phyloP scores from a whole-genome alignment of 148 eudicot species.

The Rhododendron vialii region DNA sequence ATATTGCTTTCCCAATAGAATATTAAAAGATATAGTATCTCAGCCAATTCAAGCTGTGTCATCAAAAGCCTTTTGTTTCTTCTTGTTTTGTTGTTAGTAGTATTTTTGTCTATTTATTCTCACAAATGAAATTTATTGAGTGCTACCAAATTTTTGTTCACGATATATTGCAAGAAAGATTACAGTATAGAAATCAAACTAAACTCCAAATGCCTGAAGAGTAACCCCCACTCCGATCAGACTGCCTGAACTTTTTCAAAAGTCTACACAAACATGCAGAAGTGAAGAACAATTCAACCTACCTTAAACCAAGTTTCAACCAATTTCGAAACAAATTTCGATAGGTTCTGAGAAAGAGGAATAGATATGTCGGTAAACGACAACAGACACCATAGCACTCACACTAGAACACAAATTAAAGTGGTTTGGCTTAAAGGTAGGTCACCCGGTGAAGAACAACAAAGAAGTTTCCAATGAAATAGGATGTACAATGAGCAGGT shows the following conservation, averaged over 20 bases:
- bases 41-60: background rate
- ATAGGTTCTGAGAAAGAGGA: background rate
- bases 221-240: too few relatives aligned
- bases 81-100: background rate
- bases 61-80: background rate
- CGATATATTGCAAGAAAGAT: background rate
- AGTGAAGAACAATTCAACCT: background rate
- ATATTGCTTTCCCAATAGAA: background rate
- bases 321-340: background rate
- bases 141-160: background rate
- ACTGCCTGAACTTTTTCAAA: background rate
- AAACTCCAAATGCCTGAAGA: background rate
- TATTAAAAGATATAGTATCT: background rate
- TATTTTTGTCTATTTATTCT: background rate
- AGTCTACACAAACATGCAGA: background rate
- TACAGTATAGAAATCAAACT: background rate
- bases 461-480: too few relatives aligned
- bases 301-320: background rate
- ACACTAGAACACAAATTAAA: background rate
- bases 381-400: background rate
- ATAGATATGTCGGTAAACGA: too few relatives aligned
- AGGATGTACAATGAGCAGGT: too few relatives aligned
- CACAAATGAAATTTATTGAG: too few relatives aligned
- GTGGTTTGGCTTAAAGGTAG: too few relatives aligned
- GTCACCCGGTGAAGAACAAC: too few relatives aligned